A percentile compares a stretch with the other conserved stretches of the same genome.
phyloP scores from a whole-genome alignment of 2,329 filamentous ascomycete species.

The Beauveria sp. region DNA sequence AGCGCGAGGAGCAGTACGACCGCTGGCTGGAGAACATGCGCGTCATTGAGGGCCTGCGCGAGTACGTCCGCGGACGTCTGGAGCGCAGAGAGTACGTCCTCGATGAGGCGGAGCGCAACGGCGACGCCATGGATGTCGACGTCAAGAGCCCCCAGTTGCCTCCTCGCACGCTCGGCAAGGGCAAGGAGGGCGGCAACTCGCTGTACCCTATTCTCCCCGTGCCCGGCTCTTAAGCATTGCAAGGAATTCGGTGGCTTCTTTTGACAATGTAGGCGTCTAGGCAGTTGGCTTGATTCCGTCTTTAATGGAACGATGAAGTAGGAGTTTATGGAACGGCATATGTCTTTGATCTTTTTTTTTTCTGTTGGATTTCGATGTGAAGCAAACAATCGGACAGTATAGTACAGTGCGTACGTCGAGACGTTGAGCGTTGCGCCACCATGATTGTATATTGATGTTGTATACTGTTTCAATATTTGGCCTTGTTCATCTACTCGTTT shows the following conservation, averaged over 20 bases:
- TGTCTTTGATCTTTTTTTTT: background rate
- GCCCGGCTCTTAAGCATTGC: conserved; percentile 23
- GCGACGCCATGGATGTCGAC: conserved; percentile 31
- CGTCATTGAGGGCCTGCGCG: conserved; percentile 53
- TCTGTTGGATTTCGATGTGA: background rate
- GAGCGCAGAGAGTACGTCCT: conserved; percentile 46
- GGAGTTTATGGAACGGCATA: background rate
- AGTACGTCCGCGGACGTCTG: conserved; percentile 50
- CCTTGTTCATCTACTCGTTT: no score
- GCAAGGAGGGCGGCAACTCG: conserved; percentile 23
- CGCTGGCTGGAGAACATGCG: conserved; percentile 60
- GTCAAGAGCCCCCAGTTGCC: conserved; percentile 23
- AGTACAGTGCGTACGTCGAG: background rate
- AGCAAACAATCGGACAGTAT: background rate
- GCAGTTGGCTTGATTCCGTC: background rate
- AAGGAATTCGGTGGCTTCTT: background rate
- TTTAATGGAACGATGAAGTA: background rate
- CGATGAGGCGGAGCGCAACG: conserved; percentile 17
- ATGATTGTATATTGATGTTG: conserved; percentile 4
- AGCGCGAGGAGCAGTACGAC: conserved; percentile 56
- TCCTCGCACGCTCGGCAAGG: conserved; percentile 13
- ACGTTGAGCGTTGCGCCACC: background rate
- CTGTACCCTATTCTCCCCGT: conserved; percentile 35
- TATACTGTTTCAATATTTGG: background rate
- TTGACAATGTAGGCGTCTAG: background rate